Evolutionary conservation across 345 rosid genomes (phyloP).

Genomic region (Odontarrhena argentea): DNA sequence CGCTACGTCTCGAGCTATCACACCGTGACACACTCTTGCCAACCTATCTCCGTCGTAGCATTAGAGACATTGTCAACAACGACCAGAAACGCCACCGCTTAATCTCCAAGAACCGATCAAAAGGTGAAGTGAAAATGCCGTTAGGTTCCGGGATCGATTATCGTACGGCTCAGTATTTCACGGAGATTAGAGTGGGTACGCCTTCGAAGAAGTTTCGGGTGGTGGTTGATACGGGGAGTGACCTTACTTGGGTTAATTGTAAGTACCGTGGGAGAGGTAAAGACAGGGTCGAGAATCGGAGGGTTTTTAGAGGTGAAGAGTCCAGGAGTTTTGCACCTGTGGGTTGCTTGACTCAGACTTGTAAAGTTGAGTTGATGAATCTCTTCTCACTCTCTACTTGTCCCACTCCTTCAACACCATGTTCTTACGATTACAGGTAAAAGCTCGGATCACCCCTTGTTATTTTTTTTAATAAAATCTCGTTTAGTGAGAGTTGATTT

Average conservation of each 20-base stretch:
- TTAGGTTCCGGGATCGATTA: slow-evolving; percentile 49
- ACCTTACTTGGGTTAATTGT: slow-evolving; percentile 63
- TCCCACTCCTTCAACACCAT: slow-evolving; percentile 53
- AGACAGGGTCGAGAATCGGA: slow-evolving; percentile 14
- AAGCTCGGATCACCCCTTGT: no score
- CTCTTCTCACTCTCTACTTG: slow-evolving; percentile 60
- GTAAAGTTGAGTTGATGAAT: slow-evolving; percentile 51
- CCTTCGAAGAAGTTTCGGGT: slow-evolving; percentile 58
- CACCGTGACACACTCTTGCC: slow-evolving; percentile 31
- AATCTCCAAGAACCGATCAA: slow-evolving; percentile 29
- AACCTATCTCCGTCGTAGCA: slow-evolving; percentile 12
- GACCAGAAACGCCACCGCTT: slow-evolving; percentile 49
- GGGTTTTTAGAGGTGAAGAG: slow-evolving; percentile 45
- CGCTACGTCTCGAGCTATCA: slow-evolving; percentile 18
- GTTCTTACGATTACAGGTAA: slow-evolving; percentile 66
- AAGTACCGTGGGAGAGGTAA: slow-evolving; percentile 29
- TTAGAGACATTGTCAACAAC: slow-evolving; percentile 39
- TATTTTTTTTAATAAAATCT: no score
- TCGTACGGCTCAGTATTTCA: slow-evolving; percentile 57
- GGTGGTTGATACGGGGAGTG: slow-evolving; percentile 63
- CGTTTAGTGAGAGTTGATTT: neutral
- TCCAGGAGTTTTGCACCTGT: slow-evolving; percentile 55
- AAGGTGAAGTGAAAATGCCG: slow-evolving; percentile 42
- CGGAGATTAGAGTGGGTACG: slow-evolving; percentile 52
- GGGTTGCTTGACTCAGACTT: slow-evolving; percentile 54